Evolutionary conservation across 2,329 filamentous ascomycete genomes (phyloP).

Genomic region (Aspergillus eucalypticola): DNA sequence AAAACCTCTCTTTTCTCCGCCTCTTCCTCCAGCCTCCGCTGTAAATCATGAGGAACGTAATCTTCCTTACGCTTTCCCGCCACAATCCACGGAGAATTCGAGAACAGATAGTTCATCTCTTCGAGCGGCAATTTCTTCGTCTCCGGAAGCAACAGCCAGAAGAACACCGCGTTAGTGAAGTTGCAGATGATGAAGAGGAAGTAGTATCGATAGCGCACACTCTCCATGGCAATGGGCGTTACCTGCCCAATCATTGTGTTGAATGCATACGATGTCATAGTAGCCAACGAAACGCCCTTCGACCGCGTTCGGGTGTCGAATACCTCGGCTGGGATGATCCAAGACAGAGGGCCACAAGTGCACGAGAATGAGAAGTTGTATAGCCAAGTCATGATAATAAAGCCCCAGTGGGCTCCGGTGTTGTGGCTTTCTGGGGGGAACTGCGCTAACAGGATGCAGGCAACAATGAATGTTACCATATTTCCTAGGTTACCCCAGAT

Average conservation of each 20-base stretch:
- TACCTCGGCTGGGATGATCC: slow-evolving; percentile 65
- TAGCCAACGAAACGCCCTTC: slow-evolving; percentile 73
- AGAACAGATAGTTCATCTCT: slow-evolving; percentile 68
- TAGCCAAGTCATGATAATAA: slow-evolving; percentile 74
- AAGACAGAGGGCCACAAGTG: slow-evolving; percentile 68
- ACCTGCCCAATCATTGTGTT: slow-evolving; percentile 74
- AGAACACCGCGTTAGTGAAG: slow-evolving; percentile 67
- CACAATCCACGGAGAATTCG: slow-evolving; percentile 65
- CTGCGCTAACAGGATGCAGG: slow-evolving; percentile 55
- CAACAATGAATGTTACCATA: slow-evolving; percentile 70
- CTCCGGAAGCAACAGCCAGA: slow-evolving; percentile 68
- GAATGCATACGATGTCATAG: slow-evolving; percentile 72
- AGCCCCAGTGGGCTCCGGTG: slow-evolving; percentile 48
- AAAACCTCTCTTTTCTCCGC: slow-evolving; percentile 50
- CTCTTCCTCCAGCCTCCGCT: slow-evolving; percentile 60
- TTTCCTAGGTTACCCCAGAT: slow-evolving; percentile 73
- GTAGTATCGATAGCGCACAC: slow-evolving; percentile 59
- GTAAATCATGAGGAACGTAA: slow-evolving; percentile 59
- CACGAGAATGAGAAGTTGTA: slow-evolving; percentile 77
- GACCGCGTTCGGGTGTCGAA: slow-evolving; percentile 75
- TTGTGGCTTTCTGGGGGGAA: slow-evolving; percentile 61
- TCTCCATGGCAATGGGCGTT: slow-evolving; percentile 61
- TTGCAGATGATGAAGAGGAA: slow-evolving; percentile 67
- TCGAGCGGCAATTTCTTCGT: slow-evolving; percentile 65
- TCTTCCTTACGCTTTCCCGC: slow-evolving; percentile 57